These are phyloP conservation scores for Cordyceps sp. DNA, from an alignment of 2,329 filamentous ascomycete species.

Conservation along the genomic window DNA sequence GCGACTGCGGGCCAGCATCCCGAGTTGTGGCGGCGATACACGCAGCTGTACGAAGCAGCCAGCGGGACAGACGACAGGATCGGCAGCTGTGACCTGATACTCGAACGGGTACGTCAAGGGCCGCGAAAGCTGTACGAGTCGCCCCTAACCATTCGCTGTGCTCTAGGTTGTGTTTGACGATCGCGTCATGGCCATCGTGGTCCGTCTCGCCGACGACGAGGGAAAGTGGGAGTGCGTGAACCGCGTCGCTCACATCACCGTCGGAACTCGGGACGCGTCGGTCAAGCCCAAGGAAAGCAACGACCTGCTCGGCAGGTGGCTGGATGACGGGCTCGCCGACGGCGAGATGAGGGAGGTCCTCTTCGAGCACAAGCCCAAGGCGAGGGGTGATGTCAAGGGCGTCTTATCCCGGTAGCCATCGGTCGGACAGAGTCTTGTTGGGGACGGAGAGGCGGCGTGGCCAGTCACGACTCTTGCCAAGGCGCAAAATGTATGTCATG, in stretches of 20 bases:
- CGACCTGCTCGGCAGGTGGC: constrained; percentile 60
- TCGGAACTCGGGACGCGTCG: constrained; percentile 57
- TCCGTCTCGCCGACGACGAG: constrained; percentile 45
- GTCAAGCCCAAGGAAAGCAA: constrained; percentile 96
- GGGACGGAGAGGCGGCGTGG: too few species aligned
- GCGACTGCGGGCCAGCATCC: constrained; percentile 41
- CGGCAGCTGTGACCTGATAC: constrained; percentile 45
- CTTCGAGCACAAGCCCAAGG: constrained; percentile 28
- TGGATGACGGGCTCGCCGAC: constrained; percentile 33
- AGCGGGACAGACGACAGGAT: constrained; percentile 21
- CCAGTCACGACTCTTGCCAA: too few species aligned
- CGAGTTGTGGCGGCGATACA: constrained; percentile 62
- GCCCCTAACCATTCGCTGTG: too few species aligned
- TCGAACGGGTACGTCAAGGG: constrained; percentile 45
- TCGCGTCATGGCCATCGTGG: constrained; percentile 82
- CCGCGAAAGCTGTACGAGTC: too few species aligned
- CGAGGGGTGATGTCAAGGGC: constrained; percentile 30
- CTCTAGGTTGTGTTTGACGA: constrained; percentile 69
- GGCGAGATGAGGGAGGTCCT: constrained; percentile 28
- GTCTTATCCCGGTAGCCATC: constrained; percentile 27
- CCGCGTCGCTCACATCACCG: constrained; percentile 67
- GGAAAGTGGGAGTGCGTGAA: constrained; percentile 57
- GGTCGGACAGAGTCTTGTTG: too few species aligned
- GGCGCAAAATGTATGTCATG: too few species aligned
- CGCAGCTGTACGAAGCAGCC: constrained; percentile 33